phyloP scores from a whole-genome alignment of 306 rosid genomes.

The Gillenia trifoliata region DNA sequence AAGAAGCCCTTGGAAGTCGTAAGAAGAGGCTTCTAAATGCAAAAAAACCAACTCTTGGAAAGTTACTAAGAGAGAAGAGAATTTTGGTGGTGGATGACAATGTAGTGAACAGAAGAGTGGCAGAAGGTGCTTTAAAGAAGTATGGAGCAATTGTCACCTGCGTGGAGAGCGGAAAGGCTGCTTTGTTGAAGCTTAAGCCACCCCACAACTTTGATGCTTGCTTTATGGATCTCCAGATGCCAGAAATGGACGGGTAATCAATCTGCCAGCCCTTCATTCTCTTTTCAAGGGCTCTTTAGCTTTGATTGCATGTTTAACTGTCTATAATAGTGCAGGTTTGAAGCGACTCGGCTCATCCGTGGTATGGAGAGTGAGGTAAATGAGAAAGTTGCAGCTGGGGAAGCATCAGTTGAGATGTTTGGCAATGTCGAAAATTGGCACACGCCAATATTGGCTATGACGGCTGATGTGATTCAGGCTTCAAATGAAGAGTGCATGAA shows the following conservation, averaged over 20 bases:
- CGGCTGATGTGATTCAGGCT: slow-evolving; percentile 81
- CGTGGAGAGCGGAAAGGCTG: slow-evolving; percentile 71
- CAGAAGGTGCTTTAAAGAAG: slow-evolving; percentile 75
- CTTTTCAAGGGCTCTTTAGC: not conserved
- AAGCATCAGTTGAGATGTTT: slow-evolving; percentile 50
- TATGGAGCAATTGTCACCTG: slow-evolving; percentile 79
- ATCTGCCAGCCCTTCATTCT: slow-evolving; percentile 14
- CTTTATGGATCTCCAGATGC: slow-evolving; percentile 99
- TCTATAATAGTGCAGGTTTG: slow-evolving; percentile 53
- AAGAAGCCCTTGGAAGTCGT: slow-evolving; percentile 58
- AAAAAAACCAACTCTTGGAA: slow-evolving; percentile 51
- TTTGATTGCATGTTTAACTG: not conserved
- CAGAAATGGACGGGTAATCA: slow-evolving; percentile 97
- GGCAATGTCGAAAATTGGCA: slow-evolving; percentile 61
- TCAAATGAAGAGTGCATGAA: slow-evolving; percentile 74
- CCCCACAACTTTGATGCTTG: slow-evolving; percentile 84
- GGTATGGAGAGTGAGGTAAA: slow-evolving; percentile 49
- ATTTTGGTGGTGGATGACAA: slow-evolving; percentile 96
- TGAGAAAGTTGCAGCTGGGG: slow-evolving; percentile 50
- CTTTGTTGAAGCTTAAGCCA: slow-evolving; percentile 58
- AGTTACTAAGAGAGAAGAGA: slow-evolving; percentile 44
- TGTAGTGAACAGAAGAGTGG: slow-evolving; percentile 81
- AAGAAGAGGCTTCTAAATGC: slow-evolving; percentile 41
- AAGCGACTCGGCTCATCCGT: slow-evolving; percentile 70
- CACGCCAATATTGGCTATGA: slow-evolving; percentile 90